A percentile compares a stretch with the other conserved stretches of the same genome.
Conservation (phyloP, 2,329 filamentous ascomycete species). For the Alternaria sp. region DNA sequence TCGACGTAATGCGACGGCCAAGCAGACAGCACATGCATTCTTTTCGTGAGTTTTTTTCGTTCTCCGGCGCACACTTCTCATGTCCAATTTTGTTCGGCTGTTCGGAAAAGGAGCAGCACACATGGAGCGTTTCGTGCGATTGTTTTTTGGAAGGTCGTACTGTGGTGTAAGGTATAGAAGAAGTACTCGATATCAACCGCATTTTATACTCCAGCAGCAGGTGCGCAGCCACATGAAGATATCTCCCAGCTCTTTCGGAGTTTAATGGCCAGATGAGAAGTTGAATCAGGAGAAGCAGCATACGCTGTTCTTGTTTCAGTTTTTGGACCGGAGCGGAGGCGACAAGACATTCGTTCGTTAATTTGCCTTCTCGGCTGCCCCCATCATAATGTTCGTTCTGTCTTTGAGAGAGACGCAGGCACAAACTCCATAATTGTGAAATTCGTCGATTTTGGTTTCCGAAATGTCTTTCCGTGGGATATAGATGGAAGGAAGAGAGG, state of each 20-base stretch:
- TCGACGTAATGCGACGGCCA: not conserved
- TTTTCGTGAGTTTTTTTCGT: too few relatives aligned
- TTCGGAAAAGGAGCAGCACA: not conserved
- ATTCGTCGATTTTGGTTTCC: not conserved
- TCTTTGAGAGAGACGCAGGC: not conserved
- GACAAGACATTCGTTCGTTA: too few relatives aligned
- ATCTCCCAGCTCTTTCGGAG: not conserved
- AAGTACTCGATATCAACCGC: not conserved
- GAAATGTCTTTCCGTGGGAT: not conserved
- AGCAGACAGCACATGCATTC: not conserved
- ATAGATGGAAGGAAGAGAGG: not conserved
- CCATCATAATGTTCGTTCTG: not conserved
- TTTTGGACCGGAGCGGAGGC: not conserved
- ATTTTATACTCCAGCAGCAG: not conserved
- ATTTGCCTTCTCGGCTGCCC: not conserved
- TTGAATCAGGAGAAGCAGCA: not conserved
- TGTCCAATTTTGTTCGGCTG: too few relatives aligned
- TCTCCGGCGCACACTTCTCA: not conserved
- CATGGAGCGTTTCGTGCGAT: rapidly evolving
- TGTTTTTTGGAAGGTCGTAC: not conserved
- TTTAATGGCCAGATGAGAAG: not conserved
- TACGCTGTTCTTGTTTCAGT: too few relatives aligned
- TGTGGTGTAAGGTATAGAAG: not conserved
- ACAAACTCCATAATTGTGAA: not conserved
- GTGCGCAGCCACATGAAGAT: not conserved